Percentiles rank a stretch among this genome's conserved stretches.
These are phyloP conservation scores for Wickerhamomyces bovis DNA, from an alignment of 805 yeast genomes.

Conservation along the genomic window DNA sequence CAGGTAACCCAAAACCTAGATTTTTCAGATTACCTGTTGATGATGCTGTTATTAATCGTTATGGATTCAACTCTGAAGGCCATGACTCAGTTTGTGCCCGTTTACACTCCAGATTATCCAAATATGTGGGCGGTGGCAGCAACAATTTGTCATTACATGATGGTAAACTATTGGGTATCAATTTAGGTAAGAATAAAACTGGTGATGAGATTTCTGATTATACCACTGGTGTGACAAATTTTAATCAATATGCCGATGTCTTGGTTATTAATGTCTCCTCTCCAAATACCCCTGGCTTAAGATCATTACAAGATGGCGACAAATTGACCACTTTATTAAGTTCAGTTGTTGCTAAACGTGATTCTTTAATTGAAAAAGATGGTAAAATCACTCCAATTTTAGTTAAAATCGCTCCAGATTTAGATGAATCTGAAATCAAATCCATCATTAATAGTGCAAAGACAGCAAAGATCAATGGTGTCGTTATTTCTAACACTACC, in stretches of 20 bases:
- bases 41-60: slow-evolving; percentile 88
- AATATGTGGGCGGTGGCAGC: slow-evolving; percentile 25
- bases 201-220: slow-evolving; percentile 91
- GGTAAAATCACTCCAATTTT: slow-evolving; percentile 65
- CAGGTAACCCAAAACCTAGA: slow-evolving; percentile 91
- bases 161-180: slow-evolving; percentile 68
- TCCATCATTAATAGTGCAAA: slow-evolving; percentile 80
- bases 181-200: slow-evolving; percentile 86
- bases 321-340: slow-evolving; percentile 64
- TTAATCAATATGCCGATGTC: slow-evolving; percentile 84
- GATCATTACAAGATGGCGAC: slow-evolving; percentile 75
- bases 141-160: slow-evolving; percentile 51
- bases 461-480: slow-evolving; percentile 78
- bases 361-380: slow-evolving; percentile 38
- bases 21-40: slow-evolving; percentile 82
- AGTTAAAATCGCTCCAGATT: slow-evolving; percentile 93
- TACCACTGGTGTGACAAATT: slow-evolving; percentile 71
- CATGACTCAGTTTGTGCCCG: slow-evolving; percentile 67
- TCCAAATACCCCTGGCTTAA: slow-evolving; percentile 93
- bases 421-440: slow-evolving; percentile 70
- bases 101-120: slow-evolving; percentile 57
- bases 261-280: slow-evolving; percentile 88
- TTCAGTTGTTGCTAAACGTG: slow-evolving; percentile 65
- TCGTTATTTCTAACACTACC: slow-evolving; percentile 89
- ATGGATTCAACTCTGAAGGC: slow-evolving; percentile 92